Evolutionary conservation across 2,329 filamentous ascomycete species (phyloP), one percentile per base, ranked within the genome.

Genomic region (Cytospora paraplurivora): DNA sequence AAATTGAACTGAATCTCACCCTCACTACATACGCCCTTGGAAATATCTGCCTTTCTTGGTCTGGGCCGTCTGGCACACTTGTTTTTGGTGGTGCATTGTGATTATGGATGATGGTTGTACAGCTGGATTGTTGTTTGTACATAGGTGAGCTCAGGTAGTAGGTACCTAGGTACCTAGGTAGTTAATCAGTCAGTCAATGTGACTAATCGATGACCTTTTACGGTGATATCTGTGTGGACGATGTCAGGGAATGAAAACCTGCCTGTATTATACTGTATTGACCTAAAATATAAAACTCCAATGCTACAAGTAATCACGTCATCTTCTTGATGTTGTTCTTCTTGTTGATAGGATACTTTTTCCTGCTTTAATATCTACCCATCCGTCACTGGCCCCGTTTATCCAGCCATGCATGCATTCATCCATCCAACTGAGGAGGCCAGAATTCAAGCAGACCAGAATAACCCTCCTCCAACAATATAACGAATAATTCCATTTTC

Each of bases 41-140:
- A 38, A 49, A 49, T 52, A 63, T 55, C 64, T 37, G 35, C 35
- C 35, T 21, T 21, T 10, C 65, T 63, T 62, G 17, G 44, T 47
- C 51, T 59, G 27, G 27, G 27, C 27, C 27, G 27, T 27, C 27
- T 27, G 27, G 2, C 27, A 27, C 27, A 27, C 27, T 27, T 27
- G 27, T 27, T 27, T 27, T 27, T 27, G 27, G 27, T 27, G 27
- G 27, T 27, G 27, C 4, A 2, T 27, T 27, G 27, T 27, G 27
- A 27, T 27, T 27, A 27, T 27, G 27, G 27, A 27, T 27, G 27
- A 27, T 27, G 27, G 27, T 4, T 27, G 27, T 3, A 27, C 27
- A 27, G 27, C 27, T 27, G 27, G 27, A 27, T 27, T 27, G 27
- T 27, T 27, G 27, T 27, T 27, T 2, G 27, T 27, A 27, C 27